Conservation (phyloP, 2,329 filamentous ascomycete genomes). For the Microdochium bolleyi region DNA sequence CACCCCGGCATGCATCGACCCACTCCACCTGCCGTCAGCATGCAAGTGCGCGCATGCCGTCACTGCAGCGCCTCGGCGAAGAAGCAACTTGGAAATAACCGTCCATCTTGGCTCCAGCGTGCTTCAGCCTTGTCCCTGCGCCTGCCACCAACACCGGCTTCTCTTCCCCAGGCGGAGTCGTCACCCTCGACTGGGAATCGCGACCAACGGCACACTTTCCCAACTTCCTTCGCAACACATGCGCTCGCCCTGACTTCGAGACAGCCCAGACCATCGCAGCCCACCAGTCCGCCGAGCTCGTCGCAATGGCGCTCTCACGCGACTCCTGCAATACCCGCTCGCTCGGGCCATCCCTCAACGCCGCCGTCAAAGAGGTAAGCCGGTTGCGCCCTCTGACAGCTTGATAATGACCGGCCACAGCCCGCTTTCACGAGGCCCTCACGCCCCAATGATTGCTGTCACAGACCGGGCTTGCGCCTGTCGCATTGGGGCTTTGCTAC, state of each 20-base stretch:
- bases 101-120: background rate
- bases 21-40: background rate
- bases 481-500: background rate
- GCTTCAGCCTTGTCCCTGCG: background rate
- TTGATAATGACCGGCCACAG: background rate
- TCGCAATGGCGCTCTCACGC: conserved; percentile 25
- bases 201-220: background rate
- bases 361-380: conserved; percentile 32
- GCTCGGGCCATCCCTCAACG: conserved; percentile 32
- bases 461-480: background rate
- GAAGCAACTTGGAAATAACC: background rate
- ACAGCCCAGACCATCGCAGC: background rate
- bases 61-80: background rate
- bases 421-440: background rate
- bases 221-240: background rate
- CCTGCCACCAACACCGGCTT: background rate
- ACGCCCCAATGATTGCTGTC: background rate
- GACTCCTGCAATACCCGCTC: conserved; percentile 38
- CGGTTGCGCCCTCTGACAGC: background rate
- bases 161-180: background rate
- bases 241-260: background rate
- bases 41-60: background rate
- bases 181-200: background rate
- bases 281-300: background rate
- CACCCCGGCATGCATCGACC: background rate